phyloP scores from a whole-genome alignment of 345 rosid genomes.

The Eucalyptus cloeziana region DNA sequence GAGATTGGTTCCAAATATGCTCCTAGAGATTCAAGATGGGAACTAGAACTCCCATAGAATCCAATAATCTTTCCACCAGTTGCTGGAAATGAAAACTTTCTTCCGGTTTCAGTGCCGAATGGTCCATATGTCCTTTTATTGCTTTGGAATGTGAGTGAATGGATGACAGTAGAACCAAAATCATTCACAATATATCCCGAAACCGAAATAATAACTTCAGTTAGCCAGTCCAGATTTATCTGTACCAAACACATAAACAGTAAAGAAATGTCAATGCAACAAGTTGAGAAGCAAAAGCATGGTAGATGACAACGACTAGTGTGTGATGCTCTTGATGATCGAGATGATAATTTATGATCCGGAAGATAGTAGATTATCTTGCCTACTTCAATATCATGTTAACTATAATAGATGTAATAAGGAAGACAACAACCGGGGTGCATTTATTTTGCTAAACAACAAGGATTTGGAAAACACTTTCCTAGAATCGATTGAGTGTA shows the following conservation, averaged over 20 bases:
- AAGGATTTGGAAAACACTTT: not conserved
- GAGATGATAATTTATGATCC: not conserved
- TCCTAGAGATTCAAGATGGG: not conserved
- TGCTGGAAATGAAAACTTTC: not conserved
- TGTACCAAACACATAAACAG: not conserved
- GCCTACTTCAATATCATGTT: not conserved
- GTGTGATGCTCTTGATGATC: not conserved
- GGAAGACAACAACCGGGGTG: not conserved
- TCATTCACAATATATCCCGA: not conserved
- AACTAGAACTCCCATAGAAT: not conserved
- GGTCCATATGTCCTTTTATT: not conserved
- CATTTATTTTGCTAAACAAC: rapidly evolving
- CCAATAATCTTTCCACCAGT: not conserved
- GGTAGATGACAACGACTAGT: not conserved
- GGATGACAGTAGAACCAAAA: not conserved
- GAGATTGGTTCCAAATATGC: not conserved
- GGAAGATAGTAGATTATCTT: too few relatives aligned
- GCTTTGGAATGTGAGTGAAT: not conserved
- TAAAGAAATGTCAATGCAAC: not conserved
- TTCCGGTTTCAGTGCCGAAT: not conserved
- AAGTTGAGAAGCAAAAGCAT: not conserved
- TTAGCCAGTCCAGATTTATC: not conserved
- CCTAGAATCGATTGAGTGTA: not conserved
- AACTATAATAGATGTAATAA: not conserved
- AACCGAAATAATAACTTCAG: not conserved